Base-by-base conservation (phyloP, 331 rosid genomes). In the Prunus yedoensis region DNA sequence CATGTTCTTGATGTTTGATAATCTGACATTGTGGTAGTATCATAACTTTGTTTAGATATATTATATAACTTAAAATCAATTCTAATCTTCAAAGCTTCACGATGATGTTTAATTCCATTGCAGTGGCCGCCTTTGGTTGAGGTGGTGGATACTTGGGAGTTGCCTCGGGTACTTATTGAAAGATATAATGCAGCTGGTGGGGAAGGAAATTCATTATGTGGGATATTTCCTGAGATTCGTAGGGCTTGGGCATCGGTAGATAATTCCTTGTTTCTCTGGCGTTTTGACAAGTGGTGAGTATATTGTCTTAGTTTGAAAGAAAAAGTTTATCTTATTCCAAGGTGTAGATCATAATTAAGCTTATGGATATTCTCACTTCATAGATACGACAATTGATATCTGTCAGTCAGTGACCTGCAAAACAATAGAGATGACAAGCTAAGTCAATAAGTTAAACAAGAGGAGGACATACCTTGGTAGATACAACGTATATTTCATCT, bases 221-320 rank as follows among this genome's bases (percentile, higher is more conserved):
- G 99, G 79, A 92, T 94, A 74, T 94, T 94, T 83, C 97, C 97
- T 0, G 97, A 94, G 84, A 92, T 94, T 63, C 89, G 90, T n/a
- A 84, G 99, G 80, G 99, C 99, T 2, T 94, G 99, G 99, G 99
- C 99, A 3, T 89, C 97, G 4, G 96, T 94, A 23, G 97, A 94
- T 76, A 94, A 87, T 76, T 87, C 97, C 64, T 84, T 94, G 83
- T 94, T 91, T 84, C 96, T 94, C 52, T 94, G 99, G 99, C 99
- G 96, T 77, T 89, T 94, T 47, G 93, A 94, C 77, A 94, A 92
- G 91, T 89, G 97, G 99, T 94, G 82, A 85, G 95, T 83, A 50
- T 64, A 30, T 66, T 9, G 16, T 8, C 16, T 15, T 17, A 17
- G 15, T 12, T 20, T 32, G 56, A 65, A 65, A 65, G 27, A 65